Conservation (phyloP, 1,139 yeast species). For the Geotrichum histeridarum region DNA sequence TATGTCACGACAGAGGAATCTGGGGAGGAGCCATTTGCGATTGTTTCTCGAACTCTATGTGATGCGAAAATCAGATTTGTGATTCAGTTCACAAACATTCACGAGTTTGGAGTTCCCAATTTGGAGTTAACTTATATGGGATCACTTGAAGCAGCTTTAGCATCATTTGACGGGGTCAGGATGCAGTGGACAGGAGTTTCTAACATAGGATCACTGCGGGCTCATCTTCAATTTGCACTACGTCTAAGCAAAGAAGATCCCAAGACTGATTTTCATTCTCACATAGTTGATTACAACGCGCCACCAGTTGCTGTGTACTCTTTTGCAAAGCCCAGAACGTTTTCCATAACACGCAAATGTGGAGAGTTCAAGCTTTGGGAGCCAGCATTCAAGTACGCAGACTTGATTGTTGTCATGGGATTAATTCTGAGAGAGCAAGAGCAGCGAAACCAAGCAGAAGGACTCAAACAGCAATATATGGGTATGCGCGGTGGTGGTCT, state of each 20-base stretch:
- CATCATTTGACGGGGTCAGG: not conserved
- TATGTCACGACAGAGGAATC: too few species aligned
- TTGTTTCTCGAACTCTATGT: too few species aligned
- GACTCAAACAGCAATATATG: too few species aligned
- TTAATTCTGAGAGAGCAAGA: conserved; percentile 18
- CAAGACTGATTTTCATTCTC: not conserved
- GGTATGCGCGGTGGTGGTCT: too few species aligned
- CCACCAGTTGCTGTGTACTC: conserved; percentile 18
- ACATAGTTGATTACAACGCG: not conserved
- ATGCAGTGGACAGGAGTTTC: conserved; percentile 25
- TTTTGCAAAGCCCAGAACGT: conserved; percentile 7
- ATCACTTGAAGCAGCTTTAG: not conserved
- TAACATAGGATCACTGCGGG: conserved; percentile 24
- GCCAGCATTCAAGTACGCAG: conserved; percentile 15
- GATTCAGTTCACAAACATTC: too few species aligned
- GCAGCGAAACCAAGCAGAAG: conserved; percentile 8
- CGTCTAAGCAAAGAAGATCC: conserved; percentile 9
- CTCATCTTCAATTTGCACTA: conserved; percentile 22
- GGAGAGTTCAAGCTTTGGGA: conserved; percentile 20
- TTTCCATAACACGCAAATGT: conserved; percentile 13
- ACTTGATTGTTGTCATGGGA: conserved; percentile 19
- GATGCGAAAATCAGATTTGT: too few species aligned
- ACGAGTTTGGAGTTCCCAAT: too few species aligned
- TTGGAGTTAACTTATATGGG: too few species aligned
- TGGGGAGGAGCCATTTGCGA: too few species aligned